Evolutionary conservation across 164 flowering plant species (phyloP), one percentile per base, ranked within the genome.

Genomic region (Umbilicus rupestris): DNA sequence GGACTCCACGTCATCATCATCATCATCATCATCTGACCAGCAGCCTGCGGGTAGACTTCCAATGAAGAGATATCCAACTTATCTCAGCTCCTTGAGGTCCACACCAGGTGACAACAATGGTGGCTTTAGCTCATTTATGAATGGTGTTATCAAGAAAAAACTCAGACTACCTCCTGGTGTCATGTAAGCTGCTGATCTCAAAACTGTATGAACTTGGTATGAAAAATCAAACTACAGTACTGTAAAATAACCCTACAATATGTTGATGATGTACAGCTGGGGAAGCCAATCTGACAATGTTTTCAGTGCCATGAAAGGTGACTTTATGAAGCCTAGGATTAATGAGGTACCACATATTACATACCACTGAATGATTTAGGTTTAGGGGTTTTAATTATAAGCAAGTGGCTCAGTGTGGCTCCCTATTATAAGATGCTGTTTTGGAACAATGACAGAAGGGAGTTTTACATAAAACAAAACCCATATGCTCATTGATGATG

Each of bases 321-420:
- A 92, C 72, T 92, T 92, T 69, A 90, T 92, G 98, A 88, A 74
- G 65, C 96, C 94, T 60, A 83, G 90, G 66, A 87, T 92, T 20
- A 52, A 79, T 50, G 96, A 87, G 88, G 96, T 87, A 77, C 29
- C 57, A 49, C 19, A 17, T n/a, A n/a, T n/a, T 15, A 10, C 44
- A 10, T 11, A n/a, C 24, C 8, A n/a, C 22, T 7, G 2, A 22
- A 47, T 47, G 52, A 47, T 47, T 47, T 10, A 19, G 19, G 3
- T 19, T 16, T 45, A 3, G 3, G 24, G n/a, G n/a, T 19, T 19
- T 8, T 39, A n/a, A n/a, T n/a, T n/a, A n/a, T n/a, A n/a, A n/a
- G n/a, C n/a, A n/a, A n/a, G n/a, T n/a, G n/a, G n/a, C n/a, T n/a
- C n/a, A n/a, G n/a, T n/a, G n/a, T n/a, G n/a, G n/a, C 37, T 0